Evolutionary conservation across 495 filamentous ascomycete genomes (phyloP).

Genomic region (Penicillium robsamsonii): DNA sequence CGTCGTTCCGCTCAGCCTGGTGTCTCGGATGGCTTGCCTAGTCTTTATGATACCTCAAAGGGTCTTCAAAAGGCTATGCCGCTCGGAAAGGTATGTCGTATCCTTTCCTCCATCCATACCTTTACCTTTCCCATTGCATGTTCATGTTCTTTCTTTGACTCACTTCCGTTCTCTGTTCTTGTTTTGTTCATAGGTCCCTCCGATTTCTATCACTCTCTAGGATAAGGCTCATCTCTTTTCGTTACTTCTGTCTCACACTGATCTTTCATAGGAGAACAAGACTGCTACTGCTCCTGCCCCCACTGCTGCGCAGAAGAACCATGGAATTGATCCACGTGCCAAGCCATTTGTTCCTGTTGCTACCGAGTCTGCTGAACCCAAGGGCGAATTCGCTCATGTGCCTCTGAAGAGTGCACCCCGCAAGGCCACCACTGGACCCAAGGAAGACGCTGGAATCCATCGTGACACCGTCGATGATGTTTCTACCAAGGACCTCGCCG

Average conservation of each 20-base stretch:
- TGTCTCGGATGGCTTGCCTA: not conserved
- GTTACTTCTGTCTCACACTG: not conserved
- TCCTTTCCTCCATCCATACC: not conserved
- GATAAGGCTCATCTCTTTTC: not conserved
- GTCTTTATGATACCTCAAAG: not conserved
- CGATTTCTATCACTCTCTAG: not conserved
- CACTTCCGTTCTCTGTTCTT: not conserved
- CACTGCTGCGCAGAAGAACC: not conserved
- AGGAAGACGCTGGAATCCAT: not conserved
- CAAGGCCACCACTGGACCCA: not conserved
- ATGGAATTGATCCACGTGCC: not conserved
- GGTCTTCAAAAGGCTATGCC: not conserved
- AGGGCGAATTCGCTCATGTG: not conserved
- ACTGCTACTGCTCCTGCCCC: not conserved
- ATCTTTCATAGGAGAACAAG: not conserved
- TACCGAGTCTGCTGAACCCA: not conserved
- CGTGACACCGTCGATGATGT: too few species aligned
- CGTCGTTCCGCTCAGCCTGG: not conserved
- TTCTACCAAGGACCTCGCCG: too few species aligned
- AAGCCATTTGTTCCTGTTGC: not conserved
- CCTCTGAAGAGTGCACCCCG: not conserved
- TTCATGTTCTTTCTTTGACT: not conserved
- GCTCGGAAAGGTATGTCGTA: not conserved
- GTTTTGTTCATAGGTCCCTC: not conserved
- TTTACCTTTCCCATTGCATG: not conserved